phyloP scores from a whole-genome alignment of 176 grass and related monocot species.

The Oryza longistaminata region DNA sequence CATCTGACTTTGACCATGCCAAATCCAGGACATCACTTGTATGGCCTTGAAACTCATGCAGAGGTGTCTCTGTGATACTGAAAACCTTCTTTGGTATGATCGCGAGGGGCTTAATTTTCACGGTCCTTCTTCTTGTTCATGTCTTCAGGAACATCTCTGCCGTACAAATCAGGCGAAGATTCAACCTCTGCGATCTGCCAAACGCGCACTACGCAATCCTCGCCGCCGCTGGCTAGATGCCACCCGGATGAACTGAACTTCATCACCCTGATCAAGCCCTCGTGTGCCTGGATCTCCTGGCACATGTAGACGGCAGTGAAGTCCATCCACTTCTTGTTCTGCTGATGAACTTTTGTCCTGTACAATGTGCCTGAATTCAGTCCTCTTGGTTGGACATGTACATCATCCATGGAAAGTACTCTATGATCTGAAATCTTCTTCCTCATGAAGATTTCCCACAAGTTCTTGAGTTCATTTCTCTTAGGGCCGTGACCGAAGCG shows the following conservation, averaged over 20 bases:
- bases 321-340: slow-evolving; percentile 69
- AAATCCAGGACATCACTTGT: slow-evolving; percentile 69
- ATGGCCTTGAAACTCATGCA: slow-evolving; percentile 71
- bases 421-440: slow-evolving; percentile 39
- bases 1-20: slow-evolving; percentile 78
- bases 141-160: slow-evolving; percentile 26
- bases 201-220: slow-evolving; percentile 59
- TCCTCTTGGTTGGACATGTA: slow-evolving; percentile 1
- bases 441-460: slow-evolving; percentile 47
- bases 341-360: slow-evolving; percentile 48
- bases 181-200: slow-evolving; percentile 71
- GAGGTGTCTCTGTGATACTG: slow-evolving; percentile 57
- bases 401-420: slow-evolving; percentile 23
- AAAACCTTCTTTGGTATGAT: slow-evolving; percentile 64
- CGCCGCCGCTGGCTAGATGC: slow-evolving; percentile 69
- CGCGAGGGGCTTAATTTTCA: slow-evolving; percentile 39
- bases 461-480: slow-evolving; percentile 30
- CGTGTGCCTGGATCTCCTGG: slow-evolving; percentile 79
- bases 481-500: slow-evolving; percentile 14
- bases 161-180: slow-evolving; percentile 40
- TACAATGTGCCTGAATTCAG: slow-evolving; percentile 6
- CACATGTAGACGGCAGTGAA: slow-evolving; percentile 69
- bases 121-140: slow-evolving; percentile 36
- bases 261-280: slow-evolving; percentile 60
- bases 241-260: slow-evolving; percentile 65